Conservation (phyloP, 129 eudicot genomes). For the Arctium minus region DNA sequence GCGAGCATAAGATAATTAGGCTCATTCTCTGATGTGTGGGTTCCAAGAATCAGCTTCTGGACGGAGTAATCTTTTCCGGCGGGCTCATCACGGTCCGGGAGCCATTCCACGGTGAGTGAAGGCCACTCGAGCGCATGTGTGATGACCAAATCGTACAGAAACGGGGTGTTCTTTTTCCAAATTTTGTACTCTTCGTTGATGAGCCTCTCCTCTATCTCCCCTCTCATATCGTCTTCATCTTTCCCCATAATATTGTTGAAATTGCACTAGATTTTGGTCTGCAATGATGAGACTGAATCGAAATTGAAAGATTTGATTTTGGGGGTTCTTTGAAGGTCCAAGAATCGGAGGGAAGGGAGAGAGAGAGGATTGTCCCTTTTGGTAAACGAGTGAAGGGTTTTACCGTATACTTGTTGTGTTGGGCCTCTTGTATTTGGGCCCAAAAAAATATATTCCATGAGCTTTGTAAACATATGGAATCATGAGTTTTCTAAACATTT, state of each 20-base stretch:
- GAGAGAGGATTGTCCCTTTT: background rate
- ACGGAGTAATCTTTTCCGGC: constrained; percentile 89
- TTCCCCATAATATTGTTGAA: constrained; percentile 23
- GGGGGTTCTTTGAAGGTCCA: constrained; percentile 20
- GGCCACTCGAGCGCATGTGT: constrained; percentile 99
- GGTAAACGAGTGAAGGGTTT: constrained; percentile 16
- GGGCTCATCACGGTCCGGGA: constrained; percentile 85
- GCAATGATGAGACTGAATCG: background rate
- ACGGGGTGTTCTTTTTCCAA: constrained; percentile 96
- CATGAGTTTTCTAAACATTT: background rate
- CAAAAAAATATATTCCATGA: background rate
- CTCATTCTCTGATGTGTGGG: constrained; percentile 93
- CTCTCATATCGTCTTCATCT: constrained; percentile 70
- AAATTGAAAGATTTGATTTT: background rate
- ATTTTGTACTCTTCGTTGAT: constrained; percentile 96
- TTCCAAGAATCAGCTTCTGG: constrained; percentile 89
- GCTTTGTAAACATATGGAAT: background rate
- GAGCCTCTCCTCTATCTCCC: constrained; percentile 73
- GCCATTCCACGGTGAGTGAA: constrained; percentile 94
- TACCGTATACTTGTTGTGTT: background rate
- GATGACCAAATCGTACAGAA: constrained; percentile 80
- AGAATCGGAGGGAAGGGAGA: constrained; percentile 15
- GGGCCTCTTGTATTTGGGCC: constrained; percentile 19
- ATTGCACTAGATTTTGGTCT: background rate
- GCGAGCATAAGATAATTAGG: constrained; percentile 88